Percentiles rank a stretch among this genome's conserved stretches.
These are phyloP conservation scores for Omphalea diandra DNA, from an alignment of 441 rosid genomes.

Conservation along the genomic window DNA sequence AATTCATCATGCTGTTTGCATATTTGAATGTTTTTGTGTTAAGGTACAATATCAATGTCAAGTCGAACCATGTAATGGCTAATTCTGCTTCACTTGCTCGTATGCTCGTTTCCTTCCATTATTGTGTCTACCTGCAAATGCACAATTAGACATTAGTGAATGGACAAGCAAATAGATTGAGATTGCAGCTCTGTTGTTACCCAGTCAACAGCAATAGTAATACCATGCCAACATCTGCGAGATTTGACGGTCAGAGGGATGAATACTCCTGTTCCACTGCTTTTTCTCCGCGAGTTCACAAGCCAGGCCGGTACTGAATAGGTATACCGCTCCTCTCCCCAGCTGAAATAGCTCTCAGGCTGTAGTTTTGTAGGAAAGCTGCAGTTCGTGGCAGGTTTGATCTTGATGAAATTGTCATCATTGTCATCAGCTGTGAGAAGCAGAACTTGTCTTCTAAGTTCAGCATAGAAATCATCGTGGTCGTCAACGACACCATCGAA, in stretches of 20 bases:
- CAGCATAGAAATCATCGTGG: constrained; percentile 37
- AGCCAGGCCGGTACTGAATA: constrained; percentile 39
- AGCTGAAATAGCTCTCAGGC: constrained; percentile 33
- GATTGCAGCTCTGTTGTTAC: not conserved
- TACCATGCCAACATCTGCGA: constrained; percentile 26
- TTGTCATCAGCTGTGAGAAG: constrained; percentile 46
- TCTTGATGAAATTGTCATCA: constrained; percentile 10
- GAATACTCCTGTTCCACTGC: constrained; percentile 56
- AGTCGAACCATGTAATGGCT: not conserved
- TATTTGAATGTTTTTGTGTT: not conserved
- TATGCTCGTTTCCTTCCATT: constrained; percentile 14
- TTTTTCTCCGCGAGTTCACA: constrained; percentile 37
- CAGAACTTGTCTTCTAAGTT: constrained; percentile 44
- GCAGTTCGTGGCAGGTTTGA: not conserved
- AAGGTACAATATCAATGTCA: not conserved
- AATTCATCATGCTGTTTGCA: not conserved
- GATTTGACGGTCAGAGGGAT: constrained; percentile 40
- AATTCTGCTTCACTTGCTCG: constrained; percentile 7
- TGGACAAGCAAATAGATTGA: not conserved
- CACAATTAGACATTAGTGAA: no score
- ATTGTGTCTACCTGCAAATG: constrained; percentile 26
- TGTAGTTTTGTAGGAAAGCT: constrained; percentile 19
- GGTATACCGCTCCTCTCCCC: constrained; percentile 28
- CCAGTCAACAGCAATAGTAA: not conserved
- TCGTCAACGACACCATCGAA: constrained; percentile 20